These are phyloP conservation scores for Phaeosphaeria sp. DNA, from an alignment of 2,329 filamentous ascomycete species.

Conservation along the genomic window DNA sequence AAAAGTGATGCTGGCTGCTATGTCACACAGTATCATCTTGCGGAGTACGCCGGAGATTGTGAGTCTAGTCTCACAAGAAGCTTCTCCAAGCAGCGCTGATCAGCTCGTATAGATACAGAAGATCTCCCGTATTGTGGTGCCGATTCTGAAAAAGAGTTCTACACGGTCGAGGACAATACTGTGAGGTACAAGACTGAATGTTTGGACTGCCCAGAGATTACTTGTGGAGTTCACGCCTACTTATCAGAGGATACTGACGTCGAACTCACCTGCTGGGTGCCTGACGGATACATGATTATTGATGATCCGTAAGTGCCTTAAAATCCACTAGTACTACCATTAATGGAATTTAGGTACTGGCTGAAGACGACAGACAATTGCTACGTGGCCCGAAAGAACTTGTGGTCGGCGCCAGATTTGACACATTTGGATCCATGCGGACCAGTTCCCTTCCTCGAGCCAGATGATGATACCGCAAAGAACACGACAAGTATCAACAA, in stretches of 20 bases:
- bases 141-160: conserved; percentile 29
- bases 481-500: conserved; percentile 28
- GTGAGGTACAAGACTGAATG: conserved; percentile 39
- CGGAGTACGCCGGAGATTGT: conserved; percentile 36
- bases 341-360: conserved; percentile 25
- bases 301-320: conserved; percentile 32
- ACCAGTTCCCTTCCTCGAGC: conserved; percentile 35
- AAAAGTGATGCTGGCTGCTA: conserved; percentile 37
- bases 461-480: conserved; percentile 30
- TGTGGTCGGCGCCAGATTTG: conserved; percentile 33
- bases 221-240: conserved; percentile 30
- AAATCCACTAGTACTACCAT: neutral
- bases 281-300: conserved; percentile 31
- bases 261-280: conserved; percentile 38
- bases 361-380: conserved; percentile 42
- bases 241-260: conserved; percentile 35
- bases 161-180: conserved; percentile 33
- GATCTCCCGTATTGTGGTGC: conserved; percentile 36
- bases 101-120: conserved; percentile 16
- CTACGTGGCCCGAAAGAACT: conserved; percentile 35
- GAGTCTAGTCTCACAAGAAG: neutral
- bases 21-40: conserved; percentile 38
- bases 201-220: conserved; percentile 27
- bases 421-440: conserved; percentile 36
- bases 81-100: neutral